Evolutionary conservation across 192 early-diverging fungal species (phyloP), one percentile per base, ranked within the genome.

Genomic region (Kickxella alabastrina): DNA sequence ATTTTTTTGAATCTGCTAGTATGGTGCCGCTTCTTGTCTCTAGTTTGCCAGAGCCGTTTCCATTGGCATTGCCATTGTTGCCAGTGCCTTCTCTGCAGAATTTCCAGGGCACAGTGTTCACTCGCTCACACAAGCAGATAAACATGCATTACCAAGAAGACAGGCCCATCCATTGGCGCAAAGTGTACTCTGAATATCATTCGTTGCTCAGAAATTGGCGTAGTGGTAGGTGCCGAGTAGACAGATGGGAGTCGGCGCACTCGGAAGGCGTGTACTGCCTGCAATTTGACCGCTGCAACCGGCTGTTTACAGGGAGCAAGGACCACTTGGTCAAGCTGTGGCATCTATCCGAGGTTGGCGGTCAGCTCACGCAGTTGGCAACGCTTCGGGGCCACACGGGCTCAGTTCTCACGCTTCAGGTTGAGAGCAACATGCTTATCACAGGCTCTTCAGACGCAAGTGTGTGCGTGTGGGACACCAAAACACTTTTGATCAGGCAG

Each of bases 351-450:
- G 79, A 85, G 5, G 76, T 78, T 0, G 38, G 45, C 44, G 81
- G 79, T 45, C 59, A 57, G 26, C 57, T 56, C 25, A 59, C 57
- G 40, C 66, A 47, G 26, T 57, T 79, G 19, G 62, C 74, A 23
- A 90, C 90, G 3, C 80, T 91, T 38, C 32, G 28, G 6, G 86
- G 85, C 10, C 93, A 96, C 62, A 44, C 46, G 2, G 89, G 81
- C 8, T 90, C 87, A 25, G 93, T 96, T 8, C 73, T 95, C 37
- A 95, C 92, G 49, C 73, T 96, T 15, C 92, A 95, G 44, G 92
- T 82, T 36, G 79, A 92, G 43, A 79, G 76, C 10, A 49, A 68
- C 18, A 68, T 65, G 44, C 80, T 90, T 37, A 57, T 86, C 9
- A 88, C 83, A 14, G 89, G 87, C 6, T 86, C 86, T 35, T 81